phyloP scores from a whole-genome alignment of 805 yeast genomes.

The Sugiyamaella boreocaroliniensis region DNA sequence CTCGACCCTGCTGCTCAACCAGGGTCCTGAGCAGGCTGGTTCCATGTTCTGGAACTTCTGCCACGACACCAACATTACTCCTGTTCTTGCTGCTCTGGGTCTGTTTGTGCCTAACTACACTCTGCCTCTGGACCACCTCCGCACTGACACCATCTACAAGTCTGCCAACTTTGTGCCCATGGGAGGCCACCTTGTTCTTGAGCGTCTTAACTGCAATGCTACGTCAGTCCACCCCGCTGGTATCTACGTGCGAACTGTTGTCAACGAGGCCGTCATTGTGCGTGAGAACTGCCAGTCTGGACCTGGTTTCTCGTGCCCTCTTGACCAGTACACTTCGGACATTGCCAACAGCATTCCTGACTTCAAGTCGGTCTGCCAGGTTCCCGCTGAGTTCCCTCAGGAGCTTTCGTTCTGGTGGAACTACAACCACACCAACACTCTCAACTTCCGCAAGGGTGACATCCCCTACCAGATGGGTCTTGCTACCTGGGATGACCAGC shows the following conservation, averaged over 20 bases:
- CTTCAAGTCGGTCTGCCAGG: conserved; percentile 14
- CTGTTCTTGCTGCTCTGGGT: conserved; percentile 45
- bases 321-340: conserved; percentile 25
- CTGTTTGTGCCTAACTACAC: conserved; percentile 36
- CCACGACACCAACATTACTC: conserved; percentile 52
- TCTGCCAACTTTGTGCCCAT: conserved; percentile 47
- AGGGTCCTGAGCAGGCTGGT: conserved; percentile 30
- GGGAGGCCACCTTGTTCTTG: conserved; percentile 50
- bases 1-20: conserved; percentile 38
- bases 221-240: conserved; percentile 23
- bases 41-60: conserved; percentile 43
- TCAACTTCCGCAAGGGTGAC: conserved; percentile 8
- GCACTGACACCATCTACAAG: conserved; percentile 35
- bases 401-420: conserved; percentile 31
- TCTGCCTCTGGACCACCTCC: conserved; percentile 36
- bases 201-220: conserved; percentile 41
- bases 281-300: conserved; percentile 43
- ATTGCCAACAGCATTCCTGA: conserved; percentile 9
- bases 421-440: conserved; percentile 11
- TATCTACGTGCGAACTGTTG: conserved; percentile 40
- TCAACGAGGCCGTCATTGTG: conserved; percentile 53
- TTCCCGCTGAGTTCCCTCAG: conserved; percentile 16
- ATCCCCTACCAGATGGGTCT: conserved; percentile 6
- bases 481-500: conserved; percentile 13
- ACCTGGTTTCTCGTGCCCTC: conserved; percentile 47